Conservation (phyloP, 2,329 filamentous ascomycete species). For the Huntiella abstrusa region DNA sequence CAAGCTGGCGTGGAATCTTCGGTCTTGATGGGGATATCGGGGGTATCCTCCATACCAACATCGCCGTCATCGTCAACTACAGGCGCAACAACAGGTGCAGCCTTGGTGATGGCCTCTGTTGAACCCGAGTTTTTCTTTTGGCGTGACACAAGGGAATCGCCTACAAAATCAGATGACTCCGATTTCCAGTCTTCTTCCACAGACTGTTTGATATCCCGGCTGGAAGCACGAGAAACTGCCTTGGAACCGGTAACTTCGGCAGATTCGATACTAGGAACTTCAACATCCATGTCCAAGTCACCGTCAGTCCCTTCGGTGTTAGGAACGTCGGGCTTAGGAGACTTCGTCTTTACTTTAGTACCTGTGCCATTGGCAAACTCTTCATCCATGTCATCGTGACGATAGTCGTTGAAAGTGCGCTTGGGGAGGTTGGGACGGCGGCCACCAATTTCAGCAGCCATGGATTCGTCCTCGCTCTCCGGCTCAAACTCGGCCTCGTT, state of each 20-base stretch:
- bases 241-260: constrained; percentile 11
- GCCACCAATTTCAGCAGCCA: constrained; percentile 53
- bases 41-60: constrained; percentile 8
- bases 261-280: constrained; percentile 10
- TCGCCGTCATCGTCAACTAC: constrained; percentile 8
- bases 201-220: constrained; percentile 13
- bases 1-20: constrained; percentile 5
- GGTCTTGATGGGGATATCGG: constrained; percentile 4
- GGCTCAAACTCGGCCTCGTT: constrained; percentile 60
- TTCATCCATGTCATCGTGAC: constrained; percentile 22
- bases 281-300: constrained; percentile 21
- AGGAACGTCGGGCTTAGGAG: constrained; percentile 13
- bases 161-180: no score
- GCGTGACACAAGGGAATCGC: neutral
- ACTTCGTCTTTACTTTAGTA: constrained; percentile 21
- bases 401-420: constrained; percentile 33
- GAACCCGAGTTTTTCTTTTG: constrained; percentile 11
- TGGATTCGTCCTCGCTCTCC: constrained; percentile 78
- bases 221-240: constrained; percentile 11
- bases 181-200: constrained; percentile 14
- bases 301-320: constrained; percentile 24
- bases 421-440: constrained; percentile 30
- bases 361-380: constrained; percentile 20
- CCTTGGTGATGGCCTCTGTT: constrained; percentile 11
- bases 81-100: neutral